Evolutionary conservation across 2,329 filamentous ascomycete species (phyloP).

Genomic region (Fusarium vanettenii): DNA sequence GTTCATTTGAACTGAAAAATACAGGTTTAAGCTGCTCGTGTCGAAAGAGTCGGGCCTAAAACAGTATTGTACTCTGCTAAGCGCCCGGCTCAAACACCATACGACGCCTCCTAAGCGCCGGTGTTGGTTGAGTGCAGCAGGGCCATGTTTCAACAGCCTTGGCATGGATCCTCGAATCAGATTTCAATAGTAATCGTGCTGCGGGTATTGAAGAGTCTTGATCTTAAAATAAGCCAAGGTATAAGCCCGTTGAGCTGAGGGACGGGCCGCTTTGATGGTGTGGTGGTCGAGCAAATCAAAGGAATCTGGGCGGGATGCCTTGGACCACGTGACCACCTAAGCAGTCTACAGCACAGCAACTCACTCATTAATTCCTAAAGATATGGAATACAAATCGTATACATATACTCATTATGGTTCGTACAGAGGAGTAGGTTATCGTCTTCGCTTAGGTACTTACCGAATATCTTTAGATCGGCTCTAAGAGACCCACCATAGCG

Average conservation of each 20-base stretch:
- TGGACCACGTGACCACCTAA: not conserved
- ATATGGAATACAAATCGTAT: not conserved
- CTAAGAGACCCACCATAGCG: not conserved
- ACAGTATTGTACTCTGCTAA: conserved; percentile 4
- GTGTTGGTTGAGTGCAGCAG: not conserved
- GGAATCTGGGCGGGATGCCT: not conserved
- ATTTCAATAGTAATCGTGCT: not conserved
- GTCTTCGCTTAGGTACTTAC: not conserved
- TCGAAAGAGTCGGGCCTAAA: not conserved
- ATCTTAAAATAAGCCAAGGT: conserved; percentile 7
- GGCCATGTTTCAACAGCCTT: not conserved
- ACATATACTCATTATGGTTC: not conserved
- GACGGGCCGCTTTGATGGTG: not conserved
- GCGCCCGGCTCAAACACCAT: conserved; percentile 1
- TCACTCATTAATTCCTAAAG: not conserved
- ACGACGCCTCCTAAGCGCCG: not conserved
- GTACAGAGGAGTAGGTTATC: not conserved
- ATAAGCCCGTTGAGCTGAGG: not conserved
- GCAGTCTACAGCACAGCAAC: not conserved
- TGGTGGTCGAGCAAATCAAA: not conserved
- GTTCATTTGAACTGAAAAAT: not conserved
- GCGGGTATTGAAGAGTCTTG: not conserved
- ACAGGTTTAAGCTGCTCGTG: not conserved
- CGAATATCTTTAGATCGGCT: not conserved
- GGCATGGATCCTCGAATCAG: not conserved